These are phyloP conservation scores for Debaryomyces hansenii DNA, from an alignment of 805 yeast species.

Conservation along the genomic window DNA sequence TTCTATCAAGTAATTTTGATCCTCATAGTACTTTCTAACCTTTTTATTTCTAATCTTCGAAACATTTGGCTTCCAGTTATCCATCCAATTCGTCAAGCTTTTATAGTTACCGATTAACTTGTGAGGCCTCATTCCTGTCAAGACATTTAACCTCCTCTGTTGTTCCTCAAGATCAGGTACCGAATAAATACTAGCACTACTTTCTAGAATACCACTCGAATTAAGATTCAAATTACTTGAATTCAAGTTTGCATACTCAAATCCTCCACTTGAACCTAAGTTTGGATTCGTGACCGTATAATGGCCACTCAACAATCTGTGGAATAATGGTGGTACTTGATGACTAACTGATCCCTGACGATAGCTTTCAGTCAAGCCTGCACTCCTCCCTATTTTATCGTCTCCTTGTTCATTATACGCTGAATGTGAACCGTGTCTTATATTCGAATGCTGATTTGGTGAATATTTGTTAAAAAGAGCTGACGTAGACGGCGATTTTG, in stretches of 20 bases:
- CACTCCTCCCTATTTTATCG: too few relatives aligned
- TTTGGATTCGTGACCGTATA: conserved; percentile 32
- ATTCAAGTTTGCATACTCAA: conserved; percentile 4
- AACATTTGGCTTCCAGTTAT: conserved; percentile 14
- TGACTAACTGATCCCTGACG: too few relatives aligned
- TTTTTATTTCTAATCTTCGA: conserved; percentile 20
- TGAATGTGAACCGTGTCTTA: too few relatives aligned
- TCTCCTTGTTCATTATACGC: too few relatives aligned
- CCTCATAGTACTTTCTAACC: conserved; percentile 47
- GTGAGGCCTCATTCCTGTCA: conserved; percentile 28
- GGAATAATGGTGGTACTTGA: conserved; percentile 22
- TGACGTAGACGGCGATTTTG: conserved; percentile 1
- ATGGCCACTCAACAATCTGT: conserved; percentile 26
- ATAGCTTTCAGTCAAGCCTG: too few relatives aligned
- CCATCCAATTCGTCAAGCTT: conserved; percentile 32
- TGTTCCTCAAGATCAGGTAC: conserved; percentile 21
- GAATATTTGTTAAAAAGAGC: background rate
- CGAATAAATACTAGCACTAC: conserved; percentile 11
- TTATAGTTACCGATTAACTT: conserved; percentile 34
- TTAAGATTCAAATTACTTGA: conserved; percentile 1
- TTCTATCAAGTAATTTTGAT: conserved; percentile 61
- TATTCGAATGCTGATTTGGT: background rate
- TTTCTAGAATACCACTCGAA: conserved; percentile 7
- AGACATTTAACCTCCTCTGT: conserved; percentile 19
- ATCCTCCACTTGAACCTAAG: conserved; percentile 10